Percentiles rank a stretch among this genome's conserved stretches.
Conservation (phyloP, 2,329 filamentous ascomycete species). For the Colletotrichum cuscutae region DNA sequence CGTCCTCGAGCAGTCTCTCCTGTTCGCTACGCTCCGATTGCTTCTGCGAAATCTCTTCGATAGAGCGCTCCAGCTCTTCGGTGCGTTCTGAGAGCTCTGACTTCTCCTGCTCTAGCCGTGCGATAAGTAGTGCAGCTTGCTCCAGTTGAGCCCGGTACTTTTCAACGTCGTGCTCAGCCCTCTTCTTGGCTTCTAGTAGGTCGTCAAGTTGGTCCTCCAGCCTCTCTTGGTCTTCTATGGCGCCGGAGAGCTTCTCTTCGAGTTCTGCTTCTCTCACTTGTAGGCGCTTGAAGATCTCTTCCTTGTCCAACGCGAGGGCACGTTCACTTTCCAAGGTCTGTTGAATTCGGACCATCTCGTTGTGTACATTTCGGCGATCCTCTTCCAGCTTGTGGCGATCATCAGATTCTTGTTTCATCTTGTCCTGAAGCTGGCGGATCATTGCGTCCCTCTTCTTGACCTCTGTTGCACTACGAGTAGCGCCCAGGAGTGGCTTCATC, state of each 20-base stretch:
- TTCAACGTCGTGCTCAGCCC: slow-evolving; percentile 85
- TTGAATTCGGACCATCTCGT: slow-evolving; percentile 89
- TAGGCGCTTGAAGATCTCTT: slow-evolving; percentile 98
- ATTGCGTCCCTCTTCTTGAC: slow-evolving; percentile 95
- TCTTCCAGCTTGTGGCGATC: slow-evolving; percentile 88
- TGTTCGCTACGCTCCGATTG: slow-evolving; percentile 80
- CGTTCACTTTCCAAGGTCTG: slow-evolving; percentile 96
- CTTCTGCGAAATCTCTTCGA: slow-evolving; percentile 75
- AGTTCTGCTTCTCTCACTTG: slow-evolving; percentile 92
- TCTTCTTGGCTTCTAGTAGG: slow-evolving; percentile 88
- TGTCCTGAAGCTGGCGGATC: slow-evolving; percentile 87
- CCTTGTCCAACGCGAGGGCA: slow-evolving; percentile 95
- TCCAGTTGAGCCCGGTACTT: slow-evolving; percentile 84
- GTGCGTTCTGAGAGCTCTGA: slow-evolving; percentile 75
- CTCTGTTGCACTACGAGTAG: slow-evolving; percentile 90
- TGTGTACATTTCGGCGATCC: slow-evolving; percentile 85
- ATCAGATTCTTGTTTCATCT: slow-evolving; percentile 80
- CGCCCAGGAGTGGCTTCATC: slow-evolving; percentile 94
- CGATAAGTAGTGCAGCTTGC: slow-evolving; percentile 89
- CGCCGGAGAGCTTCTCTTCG: slow-evolving; percentile 90
- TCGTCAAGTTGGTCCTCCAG: slow-evolving; percentile 94
- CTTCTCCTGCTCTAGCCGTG: slow-evolving; percentile 88
- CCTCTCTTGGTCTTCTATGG: slow-evolving; percentile 92
- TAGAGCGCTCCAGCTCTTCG: slow-evolving; percentile 74
- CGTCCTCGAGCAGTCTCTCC: slow-evolving; percentile 80